Base-by-base conservation (phyloP, 768 basidiomycete species). In the Epithele typhae region DNA sequence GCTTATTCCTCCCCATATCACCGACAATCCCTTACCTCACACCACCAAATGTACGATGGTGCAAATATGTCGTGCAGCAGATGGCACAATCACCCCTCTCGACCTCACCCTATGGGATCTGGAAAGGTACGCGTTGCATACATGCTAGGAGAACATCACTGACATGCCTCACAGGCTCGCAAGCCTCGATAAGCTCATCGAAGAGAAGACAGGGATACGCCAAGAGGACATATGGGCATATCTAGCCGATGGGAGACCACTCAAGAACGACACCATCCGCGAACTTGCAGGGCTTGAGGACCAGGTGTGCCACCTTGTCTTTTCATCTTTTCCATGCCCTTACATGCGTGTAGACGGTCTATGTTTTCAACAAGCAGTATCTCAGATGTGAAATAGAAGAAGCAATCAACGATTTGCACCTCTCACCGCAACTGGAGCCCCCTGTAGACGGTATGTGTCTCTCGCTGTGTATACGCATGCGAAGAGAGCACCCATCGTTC, bases 361-460 rank as follows among this genome's bases (percentile, higher is more conserved):
- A 79, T 57, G 85, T 92, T 5, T 92, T 87, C 67, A 92, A 91
- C 67, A 89, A 88, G 58, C 71, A 77, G 57, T 87, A 85, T 57
- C 74, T 92, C 30, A 87, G 88, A 52, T 70, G 79, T 36, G 80
- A 84, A 40, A 45, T 85, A 23, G 77, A 82, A 2, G 76, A 84
- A 35, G 81, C 87, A 21, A 63, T 90, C 14, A 71, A 64, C n/a
- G 74, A 78, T 34, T 74, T 92, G n/a, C 73, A 66, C 14, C 68
- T 81, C 15, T 75, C 81, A 36, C 71, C 86, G 2, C 72, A 74
- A 15, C 57, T 87, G 19, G 84, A 88, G 53, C 80, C 82, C n/a
- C 73, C 77, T 15, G 76, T 87, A 51, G 84, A 88, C 67, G 84
- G 88, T 85, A 47, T 44, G 70, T 56, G 3, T 27, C 1, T 24